Evolutionary conservation across 345 rosid species (phyloP).

Genomic region (Anastatica hierochuntica): DNA sequence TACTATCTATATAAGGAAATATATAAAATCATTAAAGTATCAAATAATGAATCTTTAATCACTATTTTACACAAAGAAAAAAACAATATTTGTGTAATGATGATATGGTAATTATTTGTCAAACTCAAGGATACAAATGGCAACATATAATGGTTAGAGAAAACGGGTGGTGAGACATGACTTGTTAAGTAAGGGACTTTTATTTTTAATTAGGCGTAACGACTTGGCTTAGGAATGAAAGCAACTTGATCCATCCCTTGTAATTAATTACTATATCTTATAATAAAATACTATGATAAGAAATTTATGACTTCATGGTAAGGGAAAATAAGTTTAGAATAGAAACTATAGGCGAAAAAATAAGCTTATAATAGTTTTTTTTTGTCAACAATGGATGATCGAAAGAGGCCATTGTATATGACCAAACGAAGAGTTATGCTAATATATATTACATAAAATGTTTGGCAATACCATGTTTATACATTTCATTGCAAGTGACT

Average conservation of each 20-base stretch:
- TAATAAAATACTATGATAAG: neutral
- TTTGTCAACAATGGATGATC: too few species aligned
- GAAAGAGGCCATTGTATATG: too few species aligned
- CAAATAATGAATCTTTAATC: neutral
- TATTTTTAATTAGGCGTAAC: conserved; percentile 45
- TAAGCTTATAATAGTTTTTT: too few species aligned
- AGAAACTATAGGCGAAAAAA: too few species aligned
- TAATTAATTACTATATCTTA: conserved; percentile 4
- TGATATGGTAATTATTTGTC: neutral
- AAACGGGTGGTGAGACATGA: conserved; percentile 26
- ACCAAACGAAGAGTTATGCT: too few species aligned
- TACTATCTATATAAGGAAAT: too few species aligned
- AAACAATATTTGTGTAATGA: neutral
- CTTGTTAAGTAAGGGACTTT: conserved; percentile 48
- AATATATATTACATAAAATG: too few species aligned
- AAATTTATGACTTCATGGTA: neutral
- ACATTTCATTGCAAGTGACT: too few species aligned
- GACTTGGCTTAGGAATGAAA: conserved; percentile 21
- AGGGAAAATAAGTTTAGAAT: too few species aligned
- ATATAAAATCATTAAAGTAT: too few species aligned
- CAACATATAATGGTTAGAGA: conserved; percentile 1
- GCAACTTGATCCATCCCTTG: conserved; percentile 22
- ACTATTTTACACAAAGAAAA: neutral
- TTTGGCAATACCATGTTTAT: too few species aligned
- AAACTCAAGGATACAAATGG: conserved; percentile 5